Conservation (phyloP, 2,329 filamentous ascomycete species). For the Aspergillus brunneoviolaceus region DNA sequence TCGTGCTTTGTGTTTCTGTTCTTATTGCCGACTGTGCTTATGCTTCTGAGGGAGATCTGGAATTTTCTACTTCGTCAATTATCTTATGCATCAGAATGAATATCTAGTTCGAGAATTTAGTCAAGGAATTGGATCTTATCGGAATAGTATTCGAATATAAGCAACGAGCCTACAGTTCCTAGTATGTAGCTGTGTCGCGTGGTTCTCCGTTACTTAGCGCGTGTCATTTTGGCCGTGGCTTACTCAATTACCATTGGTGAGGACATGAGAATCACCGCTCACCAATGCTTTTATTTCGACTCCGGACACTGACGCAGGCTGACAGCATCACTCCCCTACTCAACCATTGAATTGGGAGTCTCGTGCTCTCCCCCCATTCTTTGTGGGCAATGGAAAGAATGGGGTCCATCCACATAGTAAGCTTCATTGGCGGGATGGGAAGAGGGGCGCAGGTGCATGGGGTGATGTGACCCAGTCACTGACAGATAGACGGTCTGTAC, state of each 20-base stretch:
- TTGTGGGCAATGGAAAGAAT: not conserved
- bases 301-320: too few relatives aligned
- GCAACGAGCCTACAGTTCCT: too few relatives aligned
- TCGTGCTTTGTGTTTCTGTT: not conserved
- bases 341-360: not conserved
- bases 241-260: not conserved
- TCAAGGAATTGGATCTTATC: too few relatives aligned
- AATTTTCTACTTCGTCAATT: too few relatives aligned
- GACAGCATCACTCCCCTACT: too few relatives aligned
- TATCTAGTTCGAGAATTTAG: too few relatives aligned
- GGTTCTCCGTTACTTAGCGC: too few relatives aligned
- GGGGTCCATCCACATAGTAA: not conserved
- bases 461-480: not conserved
- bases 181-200: too few relatives aligned
- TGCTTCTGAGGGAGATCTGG: too few relatives aligned
- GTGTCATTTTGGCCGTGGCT: not conserved
- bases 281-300: too few relatives aligned
- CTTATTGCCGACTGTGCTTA: not conserved
- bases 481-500: not conserved
- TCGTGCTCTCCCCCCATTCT: not conserved
- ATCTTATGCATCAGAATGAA: too few relatives aligned
- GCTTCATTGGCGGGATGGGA: not conserved
- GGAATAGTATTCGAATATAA: too few relatives aligned
- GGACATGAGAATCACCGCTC: not conserved
- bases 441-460: not conserved